Conservation (phyloP, 225 moss, liverwort and hornwort species). For the Marchantia polymorpha region DNA sequence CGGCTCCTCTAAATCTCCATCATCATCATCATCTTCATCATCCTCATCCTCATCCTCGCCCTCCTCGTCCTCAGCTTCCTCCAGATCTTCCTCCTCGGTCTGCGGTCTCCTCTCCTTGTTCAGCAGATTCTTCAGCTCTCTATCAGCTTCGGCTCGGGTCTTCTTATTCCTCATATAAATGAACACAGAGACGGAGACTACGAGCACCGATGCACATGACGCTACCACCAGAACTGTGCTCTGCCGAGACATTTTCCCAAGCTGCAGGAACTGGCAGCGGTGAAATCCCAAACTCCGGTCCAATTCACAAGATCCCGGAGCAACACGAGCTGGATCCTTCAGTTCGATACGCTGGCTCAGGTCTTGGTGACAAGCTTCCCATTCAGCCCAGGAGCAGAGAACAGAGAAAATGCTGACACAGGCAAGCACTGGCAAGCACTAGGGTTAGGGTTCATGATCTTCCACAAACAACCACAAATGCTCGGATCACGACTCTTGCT, state of each 20-base stretch:
- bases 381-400: too few species aligned
- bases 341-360: too few species aligned
- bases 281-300: too few species aligned
- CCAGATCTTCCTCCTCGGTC: conserved; percentile 43
- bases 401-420: too few species aligned
- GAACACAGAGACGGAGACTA: conserved; percentile 32
- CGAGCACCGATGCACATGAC: conserved; percentile 32
- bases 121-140: conserved; percentile 31
- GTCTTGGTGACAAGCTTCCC: too few species aligned
- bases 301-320: too few species aligned
- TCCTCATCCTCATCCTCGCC: conserved; percentile 27
- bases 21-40: conserved; percentile 14
- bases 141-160: conserved; percentile 10
- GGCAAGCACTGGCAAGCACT: too few species aligned
- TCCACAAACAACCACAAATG: too few species aligned
- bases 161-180: conserved; percentile 28
- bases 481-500: too few species aligned
- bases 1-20: conserved; percentile 9
- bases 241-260: conserved; percentile 22
- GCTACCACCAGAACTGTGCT: conserved; percentile 31
- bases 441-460: too few species aligned
- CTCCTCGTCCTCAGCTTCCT: conserved; percentile 42
- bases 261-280: too few species aligned
- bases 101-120: conserved; percentile 22
- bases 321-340: too few species aligned